Evolutionary conservation across 208 protist species (phyloP), one percentile per base, ranked within the genome.

Genomic region (Acanthamoeba polyphaga): DNA sequence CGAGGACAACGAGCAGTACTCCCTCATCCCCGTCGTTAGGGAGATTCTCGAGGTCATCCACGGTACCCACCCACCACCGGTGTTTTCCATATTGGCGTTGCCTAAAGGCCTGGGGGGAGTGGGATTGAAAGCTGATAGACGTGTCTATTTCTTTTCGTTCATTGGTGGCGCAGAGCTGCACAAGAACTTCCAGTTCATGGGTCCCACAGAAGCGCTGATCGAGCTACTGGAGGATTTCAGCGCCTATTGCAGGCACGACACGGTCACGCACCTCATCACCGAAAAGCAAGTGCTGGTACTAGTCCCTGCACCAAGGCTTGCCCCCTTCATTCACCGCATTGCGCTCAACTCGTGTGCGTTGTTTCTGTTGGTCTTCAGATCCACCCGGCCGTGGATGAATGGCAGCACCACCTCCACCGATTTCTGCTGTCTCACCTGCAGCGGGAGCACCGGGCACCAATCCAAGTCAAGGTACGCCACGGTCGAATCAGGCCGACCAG

Each of bases 171-270:
- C 46, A 93, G 89, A 78, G n/a, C 46, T 93, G 27, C 29, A 93
- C 66, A 93, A 78, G 29, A 53, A 53, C 22, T 51, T 51, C 22
- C 24, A 80, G 53, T 93, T 80, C 38, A 32, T 93, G 32, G 89
- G 89, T 22, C 24, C 89, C n/a, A 55, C 46, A 6, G 89, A 93
- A 3, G n/a, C 12, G 32, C 34, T 93, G 32, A 55, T 93, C 38
- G 89, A 93, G 60, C 84, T 91, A 2, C 22, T 91, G 22, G 84
- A 91, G 51, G 84, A 91, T 24, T 91, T 91, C 43, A 68, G 84
- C 84, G 17, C 51, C n/a, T 91, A 91, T 34, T 91, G 84, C 51
- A 13, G 12, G 22, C 34, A 91, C 17, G 84, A 91, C 46, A 72
- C 53, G 2, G 53, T 91, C 58, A 27, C 49, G 7, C 34, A 62